Base-by-base conservation (phyloP, 805 yeast species). In the Candida michaelii region DNA sequence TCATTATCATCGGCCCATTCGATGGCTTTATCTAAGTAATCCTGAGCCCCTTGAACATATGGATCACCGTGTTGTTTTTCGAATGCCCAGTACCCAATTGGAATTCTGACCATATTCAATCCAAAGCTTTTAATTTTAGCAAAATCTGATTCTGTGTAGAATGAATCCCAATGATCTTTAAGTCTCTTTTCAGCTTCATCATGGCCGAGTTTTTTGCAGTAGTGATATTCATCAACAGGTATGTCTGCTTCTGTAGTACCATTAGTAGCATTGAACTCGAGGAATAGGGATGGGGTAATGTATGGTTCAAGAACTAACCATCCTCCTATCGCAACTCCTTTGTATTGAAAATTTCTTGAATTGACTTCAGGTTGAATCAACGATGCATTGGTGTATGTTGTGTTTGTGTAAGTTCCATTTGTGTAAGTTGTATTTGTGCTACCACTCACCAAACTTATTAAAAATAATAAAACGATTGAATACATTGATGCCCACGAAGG, bases 51-150 rank as follows among this genome's bases (percentile, higher is more conserved):
- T 45, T 73, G 76, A 12, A 80, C 81, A 50, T 81, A 83, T 0
- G 89, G 88, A 58, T 83, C 89, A 32, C 58, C 57, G 10, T 63
- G 41, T 60, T 56, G 42, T 27, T 63, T 59, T 37, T 71, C 73
- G 65, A 82, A 83, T 1, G 91, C 89, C 95, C 95, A 86, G 59
- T 86, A 86, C 2, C 91, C 91, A 36, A 85, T 73, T 0, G 95
- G 93, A 32, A 86, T 73, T 40, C 93, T 53, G 14, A 85, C 89
- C 55, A 83, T 66, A 51, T 85, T 83, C 48, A 83, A 72, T 0
- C 88, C 89, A 49, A 65, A 65, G 2, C 54, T 52, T 39, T 66
- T 66, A 33, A 83, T 82, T 31, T 69, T 68, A 23, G 57, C 52
- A 47, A 84, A 79, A 58, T 83, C 89, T 1, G 63, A 56, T 51